These are phyloP conservation scores for Hypoxylon lienhwacheense DNA, from an alignment of 495 filamentous ascomycete species.

Conservation along the genomic window DNA sequence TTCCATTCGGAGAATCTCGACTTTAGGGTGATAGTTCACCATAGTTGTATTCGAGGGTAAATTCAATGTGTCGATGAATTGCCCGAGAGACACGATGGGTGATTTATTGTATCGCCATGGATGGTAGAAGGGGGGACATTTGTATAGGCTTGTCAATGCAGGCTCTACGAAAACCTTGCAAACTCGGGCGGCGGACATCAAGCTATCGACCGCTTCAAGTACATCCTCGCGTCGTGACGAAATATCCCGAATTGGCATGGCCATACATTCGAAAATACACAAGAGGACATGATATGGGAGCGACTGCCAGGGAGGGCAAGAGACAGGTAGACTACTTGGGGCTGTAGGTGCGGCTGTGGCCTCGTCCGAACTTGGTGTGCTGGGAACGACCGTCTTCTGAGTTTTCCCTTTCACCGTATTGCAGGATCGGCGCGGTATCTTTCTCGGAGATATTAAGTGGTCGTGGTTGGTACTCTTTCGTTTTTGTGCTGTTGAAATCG, in stretches of 20 bases:
- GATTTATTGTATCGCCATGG: slow-evolving; percentile 47
- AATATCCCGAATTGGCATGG: slow-evolving; percentile 61
- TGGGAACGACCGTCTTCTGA: neutral
- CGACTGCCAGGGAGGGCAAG: slow-evolving; percentile 66
- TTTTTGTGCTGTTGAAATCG: slow-evolving; percentile 8
- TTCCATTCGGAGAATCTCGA: slow-evolving; percentile 69
- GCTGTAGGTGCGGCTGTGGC: neutral
- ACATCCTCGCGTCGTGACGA: slow-evolving; percentile 42
- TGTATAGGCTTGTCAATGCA: slow-evolving; percentile 72
- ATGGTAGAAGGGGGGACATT: slow-evolving; percentile 59
- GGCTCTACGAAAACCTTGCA: slow-evolving; percentile 73
- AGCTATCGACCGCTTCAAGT: slow-evolving; percentile 53
- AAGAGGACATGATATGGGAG: slow-evolving; percentile 74
- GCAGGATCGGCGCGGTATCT: slow-evolving; percentile 5
- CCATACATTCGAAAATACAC: slow-evolving; percentile 67
- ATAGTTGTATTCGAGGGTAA: slow-evolving; percentile 25
- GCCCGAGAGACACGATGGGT: slow-evolving; percentile 44
- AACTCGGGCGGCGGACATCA: slow-evolving; percentile 60
- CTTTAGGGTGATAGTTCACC: slow-evolving; percentile 64
- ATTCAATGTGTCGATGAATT: slow-evolving; percentile 44
- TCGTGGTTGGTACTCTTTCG: slow-evolving; percentile 17
- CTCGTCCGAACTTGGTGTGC: slow-evolving; percentile 14
- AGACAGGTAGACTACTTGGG: slow-evolving; percentile 3
- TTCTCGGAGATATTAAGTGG: slow-evolving; percentile 7
- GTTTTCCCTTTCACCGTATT: neutral